Evolutionary conservation across 345 rosid genomes (phyloP).

Genomic region (Passiflora organensis): DNA sequence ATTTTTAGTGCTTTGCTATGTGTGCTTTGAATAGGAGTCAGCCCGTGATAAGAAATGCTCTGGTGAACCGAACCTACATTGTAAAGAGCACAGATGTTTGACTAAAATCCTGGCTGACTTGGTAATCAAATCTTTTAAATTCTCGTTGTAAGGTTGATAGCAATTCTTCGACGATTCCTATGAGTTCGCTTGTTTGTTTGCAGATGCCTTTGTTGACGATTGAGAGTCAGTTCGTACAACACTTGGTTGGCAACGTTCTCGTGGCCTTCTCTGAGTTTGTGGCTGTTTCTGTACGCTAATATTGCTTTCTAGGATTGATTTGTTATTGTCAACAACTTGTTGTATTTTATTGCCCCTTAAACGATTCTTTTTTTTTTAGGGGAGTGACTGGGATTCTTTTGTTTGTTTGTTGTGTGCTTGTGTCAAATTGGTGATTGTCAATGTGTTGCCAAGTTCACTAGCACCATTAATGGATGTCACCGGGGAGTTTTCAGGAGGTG

Average conservation of each 20-base stretch:
- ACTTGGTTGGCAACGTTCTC: slow-evolving; percentile 59
- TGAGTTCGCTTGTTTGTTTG: not conserved
- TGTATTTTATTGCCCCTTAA: not conserved
- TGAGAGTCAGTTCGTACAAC: slow-evolving; percentile 47
- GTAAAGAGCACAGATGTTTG: slow-evolving; percentile 23
- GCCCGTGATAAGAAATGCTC: slow-evolving; percentile 4
- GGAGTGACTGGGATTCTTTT: slow-evolving; percentile 41
- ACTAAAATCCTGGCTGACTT: slow-evolving; percentile 36
- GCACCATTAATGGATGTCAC: slow-evolving; percentile 17
- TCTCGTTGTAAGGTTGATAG: not conserved
- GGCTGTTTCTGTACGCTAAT: slow-evolving; percentile 44
- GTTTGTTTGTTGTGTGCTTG: slow-evolving; percentile 43
- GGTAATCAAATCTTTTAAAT: slow-evolving; percentile 31
- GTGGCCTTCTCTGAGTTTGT: slow-evolving; percentile 40
- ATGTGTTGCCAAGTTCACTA: slow-evolving; percentile 16
- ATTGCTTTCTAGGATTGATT: not conserved
- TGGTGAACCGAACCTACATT: slow-evolving; percentile 5
- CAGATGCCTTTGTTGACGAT: slow-evolving; percentile 48
- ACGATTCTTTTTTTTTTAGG: slow-evolving; percentile 37
- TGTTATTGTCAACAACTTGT: slow-evolving; percentile 7
- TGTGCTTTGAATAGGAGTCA: slow-evolving; percentile 22
- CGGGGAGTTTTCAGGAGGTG: slow-evolving; percentile 11
- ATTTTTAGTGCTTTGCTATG: not conserved
- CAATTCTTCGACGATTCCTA: not conserved
- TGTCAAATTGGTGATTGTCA: slow-evolving; percentile 33